Evolutionary conservation across 108 stramenopile species (phyloP).

Genomic region (Nitzschia inconspicua): DNA sequence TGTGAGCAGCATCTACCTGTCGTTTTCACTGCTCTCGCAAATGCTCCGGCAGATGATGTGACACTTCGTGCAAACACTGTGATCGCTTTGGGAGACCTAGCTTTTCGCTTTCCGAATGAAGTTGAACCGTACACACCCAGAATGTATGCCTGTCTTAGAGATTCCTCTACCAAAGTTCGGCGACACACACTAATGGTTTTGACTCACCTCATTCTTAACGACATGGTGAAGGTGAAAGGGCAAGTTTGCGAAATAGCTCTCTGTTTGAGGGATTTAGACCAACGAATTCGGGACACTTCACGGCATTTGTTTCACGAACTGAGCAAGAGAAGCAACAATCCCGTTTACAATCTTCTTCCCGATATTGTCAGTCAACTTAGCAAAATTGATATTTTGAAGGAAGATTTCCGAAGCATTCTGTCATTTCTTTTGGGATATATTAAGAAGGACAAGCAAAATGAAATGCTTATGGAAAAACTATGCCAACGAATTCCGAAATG

Average conservation of each 20-base stretch:
- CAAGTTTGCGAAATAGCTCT: conserved; percentile 95
- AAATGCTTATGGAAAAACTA: conserved; percentile 92
- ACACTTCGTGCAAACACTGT: conserved; percentile 90
- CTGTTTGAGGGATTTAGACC: conserved; percentile 84
- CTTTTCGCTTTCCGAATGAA: conserved; percentile 97
- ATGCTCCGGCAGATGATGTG: conserved; percentile 68
- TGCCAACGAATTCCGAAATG: conserved; percentile 85
- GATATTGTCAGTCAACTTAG: conserved; percentile 95
- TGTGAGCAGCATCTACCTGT: conserved; percentile 93
- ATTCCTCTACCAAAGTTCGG: conserved; percentile 84
- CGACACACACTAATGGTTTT: conserved; percentile 94
- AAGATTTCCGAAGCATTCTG: conserved; percentile 87
- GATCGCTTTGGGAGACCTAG: conserved; percentile 95
- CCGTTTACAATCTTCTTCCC: conserved; percentile 97
- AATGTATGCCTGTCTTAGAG: conserved; percentile 94
- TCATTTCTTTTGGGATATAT: conserved; percentile 94
- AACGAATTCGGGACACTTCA: conserved; percentile 86
- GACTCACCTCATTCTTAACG: conserved; percentile 96
- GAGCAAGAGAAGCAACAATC: conserved; percentile 90
- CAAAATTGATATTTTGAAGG: conserved; percentile 47
- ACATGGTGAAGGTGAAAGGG: conserved; percentile 98
- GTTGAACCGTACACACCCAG: conserved; percentile 96
- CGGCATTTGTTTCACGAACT: conserved; percentile 94
- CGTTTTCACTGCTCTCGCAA: conserved; percentile 87
- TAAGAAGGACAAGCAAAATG: conserved; percentile 93